Conservation (phyloP, 805 yeast species). For the Yarrowia sp. region DNA sequence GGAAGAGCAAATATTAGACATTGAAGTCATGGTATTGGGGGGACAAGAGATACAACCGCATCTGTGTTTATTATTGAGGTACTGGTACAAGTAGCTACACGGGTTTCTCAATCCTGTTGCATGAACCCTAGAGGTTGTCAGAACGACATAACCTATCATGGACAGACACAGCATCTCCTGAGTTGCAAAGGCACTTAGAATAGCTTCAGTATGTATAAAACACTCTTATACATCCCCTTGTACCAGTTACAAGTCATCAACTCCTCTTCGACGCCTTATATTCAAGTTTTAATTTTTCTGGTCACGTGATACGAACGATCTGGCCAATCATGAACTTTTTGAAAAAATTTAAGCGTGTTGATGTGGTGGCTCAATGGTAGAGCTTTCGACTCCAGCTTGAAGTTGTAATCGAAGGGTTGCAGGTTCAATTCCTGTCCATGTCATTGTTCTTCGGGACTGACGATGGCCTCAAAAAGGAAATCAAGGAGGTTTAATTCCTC, state of each 20-base stretch:
- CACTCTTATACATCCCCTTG: too few species aligned
- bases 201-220: too few species aligned
- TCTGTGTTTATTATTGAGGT: too few species aligned
- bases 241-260: too few species aligned
- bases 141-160: neutral
- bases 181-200: too few species aligned
- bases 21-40: too few species aligned
- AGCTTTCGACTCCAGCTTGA: slow-evolving; percentile 62
- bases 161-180: too few species aligned
- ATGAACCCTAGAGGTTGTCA: neutral
- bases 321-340: neutral
- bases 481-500: slow-evolving; percentile 22
- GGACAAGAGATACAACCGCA: too few species aligned
- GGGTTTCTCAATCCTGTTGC: too few species aligned
- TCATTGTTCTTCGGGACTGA: slow-evolving; percentile 23
- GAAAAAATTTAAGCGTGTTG: neutral
- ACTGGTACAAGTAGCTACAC: too few species aligned
- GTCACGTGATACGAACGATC: neutral
- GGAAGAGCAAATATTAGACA: neutral
- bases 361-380: slow-evolving; percentile 66
- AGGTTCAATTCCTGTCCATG: slow-evolving; percentile 78
- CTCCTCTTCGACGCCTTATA: too few species aligned
- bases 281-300: neutral
- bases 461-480: slow-evolving; percentile 22
- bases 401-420: slow-evolving; percentile 71